phyloP scores from a whole-genome alignment of 768 basidiomycete species.

The Pulveroboletus sp. region DNA sequence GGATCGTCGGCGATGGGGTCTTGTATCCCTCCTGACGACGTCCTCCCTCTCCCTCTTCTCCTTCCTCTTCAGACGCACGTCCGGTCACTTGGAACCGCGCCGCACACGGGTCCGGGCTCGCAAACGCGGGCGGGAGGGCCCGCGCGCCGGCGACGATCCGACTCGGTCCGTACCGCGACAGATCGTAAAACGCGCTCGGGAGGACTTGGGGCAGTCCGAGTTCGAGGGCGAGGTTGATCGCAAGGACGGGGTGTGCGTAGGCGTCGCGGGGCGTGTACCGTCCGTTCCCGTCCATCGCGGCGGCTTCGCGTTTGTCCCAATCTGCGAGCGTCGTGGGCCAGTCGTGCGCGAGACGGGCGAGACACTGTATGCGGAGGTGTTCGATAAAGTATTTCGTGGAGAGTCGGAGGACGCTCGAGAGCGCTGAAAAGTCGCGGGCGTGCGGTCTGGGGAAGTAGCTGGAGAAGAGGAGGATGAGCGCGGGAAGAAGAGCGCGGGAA shows the following conservation, averaged over 20 bases:
- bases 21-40: not conserved
- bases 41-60: too few relatives aligned
- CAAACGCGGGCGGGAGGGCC: conserved; percentile 31
- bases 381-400: conserved; percentile 76
- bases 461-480: not conserved
- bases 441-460: conserved; percentile 54
- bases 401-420: conserved; percentile 65
- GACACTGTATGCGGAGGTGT: conserved; percentile 57
- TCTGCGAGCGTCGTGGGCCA: conserved; percentile 65
- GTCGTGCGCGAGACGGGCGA: conserved; percentile 54
- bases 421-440: conserved; percentile 51
- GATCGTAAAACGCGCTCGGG: conserved; percentile 71
- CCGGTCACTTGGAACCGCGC: not conserved
- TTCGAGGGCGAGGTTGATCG: conserved; percentile 66
- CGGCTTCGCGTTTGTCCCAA: conserved; percentile 66
- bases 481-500: not conserved
- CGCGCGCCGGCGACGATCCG: conserved; percentile 56
- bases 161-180: conserved; percentile 69
- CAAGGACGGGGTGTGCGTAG: conserved; percentile 64
- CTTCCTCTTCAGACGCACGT: too few relatives aligned
- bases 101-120: conserved; percentile 17
- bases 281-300: conserved; percentile 45
- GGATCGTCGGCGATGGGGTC: conserved; percentile 13
- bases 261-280: conserved; percentile 57
- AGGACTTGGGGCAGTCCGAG: conserved; percentile 55